Percentiles rank a stretch among this genome's conserved stretches.
phyloP scores from a whole-genome alignment of 2,329 filamentous ascomycete species.

The Fusarium pininemorale region DNA sequence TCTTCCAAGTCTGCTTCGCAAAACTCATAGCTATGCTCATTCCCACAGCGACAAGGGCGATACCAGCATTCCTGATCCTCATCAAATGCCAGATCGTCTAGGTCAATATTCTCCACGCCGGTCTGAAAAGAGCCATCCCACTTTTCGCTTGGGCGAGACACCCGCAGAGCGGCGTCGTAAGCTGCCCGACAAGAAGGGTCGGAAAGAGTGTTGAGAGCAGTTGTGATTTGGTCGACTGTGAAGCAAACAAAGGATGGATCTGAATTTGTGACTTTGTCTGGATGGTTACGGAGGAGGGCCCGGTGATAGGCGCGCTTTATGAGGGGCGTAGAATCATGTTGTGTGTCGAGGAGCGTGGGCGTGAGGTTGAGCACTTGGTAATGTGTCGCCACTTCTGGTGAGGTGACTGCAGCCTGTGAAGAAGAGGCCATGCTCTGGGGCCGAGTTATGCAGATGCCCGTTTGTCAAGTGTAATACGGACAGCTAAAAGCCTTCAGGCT shows the following conservation, averaged over 20 bases:
- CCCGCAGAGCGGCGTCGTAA: constrained; percentile 63
- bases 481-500: background rate
- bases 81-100: constrained; percentile 70
- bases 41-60: constrained; percentile 70
- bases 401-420: constrained; percentile 2
- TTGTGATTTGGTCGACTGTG: constrained; percentile 71
- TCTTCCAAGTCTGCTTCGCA: constrained; percentile 68
- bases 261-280: constrained; percentile 60
- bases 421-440: constrained; percentile 14
- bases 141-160: constrained; percentile 39
- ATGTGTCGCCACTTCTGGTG: constrained; percentile 55
- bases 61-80: constrained; percentile 61
- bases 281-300: constrained; percentile 72
- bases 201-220: constrained; percentile 67
- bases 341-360: constrained; percentile 55
- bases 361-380: constrained; percentile 70
- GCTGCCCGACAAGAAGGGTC: constrained; percentile 57
- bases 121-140: constrained; percentile 57
- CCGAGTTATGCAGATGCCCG: background rate
- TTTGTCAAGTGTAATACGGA: background rate
- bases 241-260: constrained; percentile 54
- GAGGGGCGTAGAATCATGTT: constrained; percentile 55
- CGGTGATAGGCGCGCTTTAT: constrained; percentile 72
- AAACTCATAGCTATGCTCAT: constrained; percentile 67
- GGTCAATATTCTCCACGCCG: constrained; percentile 70